These are phyloP conservation scores for Psidium friedrichsthalianum DNA, from an alignment of 345 rosid species.

Conservation along the genomic window DNA sequence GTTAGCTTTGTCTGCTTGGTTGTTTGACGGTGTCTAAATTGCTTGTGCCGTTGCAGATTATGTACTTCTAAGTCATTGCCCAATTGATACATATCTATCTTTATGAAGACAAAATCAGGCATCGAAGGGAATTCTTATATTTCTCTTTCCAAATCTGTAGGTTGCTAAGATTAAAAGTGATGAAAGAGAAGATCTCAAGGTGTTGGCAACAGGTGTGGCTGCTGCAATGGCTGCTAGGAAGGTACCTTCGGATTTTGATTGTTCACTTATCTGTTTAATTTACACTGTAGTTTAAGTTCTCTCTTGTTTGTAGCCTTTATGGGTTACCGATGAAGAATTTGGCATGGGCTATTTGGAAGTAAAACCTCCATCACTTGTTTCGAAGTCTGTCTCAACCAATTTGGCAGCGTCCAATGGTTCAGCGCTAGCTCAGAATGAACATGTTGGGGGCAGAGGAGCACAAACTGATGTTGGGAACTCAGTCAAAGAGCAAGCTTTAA, in stretches of 20 bases:
- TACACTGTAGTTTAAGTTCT: not conserved
- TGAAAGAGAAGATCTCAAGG: constrained; percentile 99
- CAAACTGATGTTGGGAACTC: constrained; percentile 50
- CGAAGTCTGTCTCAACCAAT: constrained; percentile 40
- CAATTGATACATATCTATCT: not conserved
- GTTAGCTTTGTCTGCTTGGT: constrained; percentile 23
- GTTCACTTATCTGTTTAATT: not conserved
- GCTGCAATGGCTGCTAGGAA: constrained; percentile 97
- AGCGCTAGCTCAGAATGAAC: constrained; percentile 44
- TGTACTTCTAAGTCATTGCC: not conserved
- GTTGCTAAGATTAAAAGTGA: constrained; percentile 89
- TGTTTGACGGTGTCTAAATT: not conserved
- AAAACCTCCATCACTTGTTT: constrained; percentile 53
- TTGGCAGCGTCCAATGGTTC: constrained; percentile 33
- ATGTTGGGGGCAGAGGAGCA: constrained; percentile 33
- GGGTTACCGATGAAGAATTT: constrained; percentile 99
- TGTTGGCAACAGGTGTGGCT: constrained; percentile 96
- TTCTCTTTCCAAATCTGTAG: constrained; percentile 21
- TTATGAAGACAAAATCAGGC: not conserved
- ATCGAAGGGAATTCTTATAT: not conserved
- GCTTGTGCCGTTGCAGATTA: not conserved
- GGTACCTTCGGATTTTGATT: constrained; percentile 29
- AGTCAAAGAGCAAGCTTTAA: constrained; percentile 48
- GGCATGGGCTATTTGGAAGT: constrained; percentile 96
- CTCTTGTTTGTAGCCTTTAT: constrained; percentile 54